These are phyloP conservation scores for Hypoxylon sp. DNA, from an alignment of 2,329 filamentous ascomycete genomes.

Conservation along the genomic window DNA sequence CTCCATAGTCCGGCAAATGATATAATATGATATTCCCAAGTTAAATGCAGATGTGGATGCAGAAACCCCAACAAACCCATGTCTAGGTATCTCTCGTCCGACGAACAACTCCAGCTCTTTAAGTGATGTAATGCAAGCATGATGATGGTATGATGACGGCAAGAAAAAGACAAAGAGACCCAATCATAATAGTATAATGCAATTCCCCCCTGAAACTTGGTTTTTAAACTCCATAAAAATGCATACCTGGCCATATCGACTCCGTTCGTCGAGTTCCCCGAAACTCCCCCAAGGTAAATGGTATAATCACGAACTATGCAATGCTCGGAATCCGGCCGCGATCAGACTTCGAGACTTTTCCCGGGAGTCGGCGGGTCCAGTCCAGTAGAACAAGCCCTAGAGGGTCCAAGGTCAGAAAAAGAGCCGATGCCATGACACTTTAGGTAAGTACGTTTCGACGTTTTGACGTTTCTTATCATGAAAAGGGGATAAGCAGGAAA, in stretches of 20 bases:
- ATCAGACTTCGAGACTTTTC: conserved; percentile 71
- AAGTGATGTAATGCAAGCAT: conserved; percentile 18
- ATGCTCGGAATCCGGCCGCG: conserved; percentile 70
- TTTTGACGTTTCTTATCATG: background rate
- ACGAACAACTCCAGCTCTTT: conserved; percentile 15
- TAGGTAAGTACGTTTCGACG: background rate
- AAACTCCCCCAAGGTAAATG: background rate
- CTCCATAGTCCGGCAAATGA: conserved; percentile 9
- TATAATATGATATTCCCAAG: conserved; percentile 14
- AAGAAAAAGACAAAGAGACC: conserved; percentile 3
- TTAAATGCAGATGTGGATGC: conserved; percentile 12
- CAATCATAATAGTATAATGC: conserved; percentile 19
- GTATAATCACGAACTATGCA: conserved; percentile 62
- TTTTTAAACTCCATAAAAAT: conserved; percentile 35
- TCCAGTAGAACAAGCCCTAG: conserved; percentile 87
- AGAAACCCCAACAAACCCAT: conserved; percentile 4
- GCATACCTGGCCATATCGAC: conserved; percentile 30
- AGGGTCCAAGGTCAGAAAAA: conserved; percentile 17
- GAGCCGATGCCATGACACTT: background rate
- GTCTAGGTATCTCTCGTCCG: background rate
- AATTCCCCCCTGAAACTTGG: background rate
- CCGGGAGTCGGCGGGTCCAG: conserved; percentile 78
- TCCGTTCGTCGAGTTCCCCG: conserved; percentile 18
- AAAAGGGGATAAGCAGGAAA: conserved; percentile 23
- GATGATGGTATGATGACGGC: conserved; percentile 8